A percentile compares a stretch with the other conserved stretches of the same genome.
Conservation (phyloP, 768 basidiomycete species). For the Hypholoma sublateritium region DNA sequence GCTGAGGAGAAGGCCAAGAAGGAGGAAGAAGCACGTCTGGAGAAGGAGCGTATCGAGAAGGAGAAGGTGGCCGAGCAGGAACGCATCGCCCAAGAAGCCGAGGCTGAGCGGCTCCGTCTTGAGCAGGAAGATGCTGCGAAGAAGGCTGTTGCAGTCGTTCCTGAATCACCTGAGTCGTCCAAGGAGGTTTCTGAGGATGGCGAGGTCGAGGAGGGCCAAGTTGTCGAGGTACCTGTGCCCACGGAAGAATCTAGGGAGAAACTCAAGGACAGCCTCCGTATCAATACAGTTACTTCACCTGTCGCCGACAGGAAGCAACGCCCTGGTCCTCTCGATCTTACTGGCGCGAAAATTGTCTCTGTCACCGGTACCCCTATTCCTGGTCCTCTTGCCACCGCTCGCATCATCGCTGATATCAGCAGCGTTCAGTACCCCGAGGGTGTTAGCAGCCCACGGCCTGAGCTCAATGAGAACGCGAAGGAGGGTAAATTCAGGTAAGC, state of each 20-base stretch:
- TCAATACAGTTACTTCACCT: constrained; percentile 55
- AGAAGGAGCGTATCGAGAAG: constrained; percentile 31
- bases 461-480: constrained; percentile 81
- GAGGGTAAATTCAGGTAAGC: constrained; percentile 86
- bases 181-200: constrained; percentile 23
- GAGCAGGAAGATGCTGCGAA: constrained; percentile 44
- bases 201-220: constrained; percentile 21
- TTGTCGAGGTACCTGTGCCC: constrained; percentile 22
- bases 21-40: constrained; percentile 44
- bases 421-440: constrained; percentile 81
- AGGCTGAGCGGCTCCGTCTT: constrained; percentile 36
- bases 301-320: constrained; percentile 45
- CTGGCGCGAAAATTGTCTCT: constrained; percentile 38
- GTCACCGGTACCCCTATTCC: constrained; percentile 20
- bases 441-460: constrained; percentile 76
- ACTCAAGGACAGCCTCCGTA: constrained; percentile 58
- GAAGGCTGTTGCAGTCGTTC: constrained; percentile 30
- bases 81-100: constrained; percentile 42
- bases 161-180: constrained; percentile 27
- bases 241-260: constrained; percentile 43
- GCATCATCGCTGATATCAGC: constrained; percentile 80
- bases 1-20: constrained; percentile 37
- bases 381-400: constrained; percentile 72
- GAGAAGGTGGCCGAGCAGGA: constrained; percentile 38
- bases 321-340: constrained; percentile 75